These are phyloP conservation scores for Pseudohalonectria lignicola DNA, from an alignment of 2,329 filamentous ascomycete genomes.

Conservation along the genomic window DNA sequence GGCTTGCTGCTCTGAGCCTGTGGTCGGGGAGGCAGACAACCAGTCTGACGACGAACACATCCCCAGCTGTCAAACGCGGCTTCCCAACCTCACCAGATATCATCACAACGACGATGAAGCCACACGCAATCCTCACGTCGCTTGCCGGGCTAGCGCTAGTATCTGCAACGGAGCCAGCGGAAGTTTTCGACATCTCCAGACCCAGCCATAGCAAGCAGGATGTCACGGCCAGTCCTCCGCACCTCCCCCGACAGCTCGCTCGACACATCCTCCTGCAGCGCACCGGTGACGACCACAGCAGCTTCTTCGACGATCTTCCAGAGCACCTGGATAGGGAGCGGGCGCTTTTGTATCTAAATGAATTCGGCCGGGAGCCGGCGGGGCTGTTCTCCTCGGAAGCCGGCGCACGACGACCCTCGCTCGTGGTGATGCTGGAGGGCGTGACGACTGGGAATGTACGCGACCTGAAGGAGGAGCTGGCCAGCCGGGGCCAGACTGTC, in stretches of 20 bases:
- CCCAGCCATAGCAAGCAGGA: too few species aligned
- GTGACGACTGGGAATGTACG: conserved; percentile 32
- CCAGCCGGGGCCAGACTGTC: conserved; percentile 22
- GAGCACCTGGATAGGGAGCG: conserved; percentile 29
- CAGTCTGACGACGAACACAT: too few species aligned
- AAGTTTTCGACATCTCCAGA: neutral
- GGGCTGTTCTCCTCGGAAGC: conserved; percentile 36
- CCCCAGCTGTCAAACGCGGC: too few species aligned
- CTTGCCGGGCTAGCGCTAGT: conserved; percentile 2
- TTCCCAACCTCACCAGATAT: too few species aligned
- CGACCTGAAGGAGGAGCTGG: conserved; percentile 28
- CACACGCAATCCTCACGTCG: conserved; percentile 2
- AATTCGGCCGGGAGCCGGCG: conserved; percentile 41
- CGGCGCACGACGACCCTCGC: conserved; percentile 22
- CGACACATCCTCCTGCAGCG: conserved; percentile 50
- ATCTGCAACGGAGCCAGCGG: neutral
- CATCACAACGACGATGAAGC: too few species aligned
- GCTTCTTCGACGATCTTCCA: conserved; percentile 34
- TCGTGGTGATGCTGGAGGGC: conserved; percentile 50
- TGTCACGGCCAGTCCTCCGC: conserved; percentile 23
- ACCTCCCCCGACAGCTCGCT: conserved; percentile 40
- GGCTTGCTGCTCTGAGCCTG: too few species aligned
- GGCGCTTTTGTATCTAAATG: conserved; percentile 45
- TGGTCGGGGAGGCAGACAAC: too few species aligned
- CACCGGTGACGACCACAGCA: conserved; percentile 33